Conservation (phyloP, 352 stramenopile species). For the Phytophthora vignae region DNA sequence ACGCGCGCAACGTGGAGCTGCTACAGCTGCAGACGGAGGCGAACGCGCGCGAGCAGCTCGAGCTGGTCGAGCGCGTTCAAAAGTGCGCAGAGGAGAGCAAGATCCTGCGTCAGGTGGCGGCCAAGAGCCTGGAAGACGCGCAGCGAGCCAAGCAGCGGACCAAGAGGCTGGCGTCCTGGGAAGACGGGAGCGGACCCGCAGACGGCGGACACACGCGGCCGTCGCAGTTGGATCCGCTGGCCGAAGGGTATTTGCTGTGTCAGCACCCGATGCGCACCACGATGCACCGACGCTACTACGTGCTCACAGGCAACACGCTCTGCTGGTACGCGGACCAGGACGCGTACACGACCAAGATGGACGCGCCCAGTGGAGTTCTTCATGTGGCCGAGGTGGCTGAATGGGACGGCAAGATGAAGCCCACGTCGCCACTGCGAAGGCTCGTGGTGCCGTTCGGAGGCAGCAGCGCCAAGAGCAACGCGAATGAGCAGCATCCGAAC, state of each 20-base stretch:
- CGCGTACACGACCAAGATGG: slow-evolving; percentile 55
- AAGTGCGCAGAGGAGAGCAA: slow-evolving; percentile 45
- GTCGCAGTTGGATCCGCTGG: slow-evolving; percentile 74
- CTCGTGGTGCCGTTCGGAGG: slow-evolving; percentile 35
- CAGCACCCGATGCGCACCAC: slow-evolving; percentile 66
- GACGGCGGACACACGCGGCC: slow-evolving; percentile 24
- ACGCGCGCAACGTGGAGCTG: slow-evolving; percentile 38
- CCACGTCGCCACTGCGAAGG: slow-evolving; percentile 31
- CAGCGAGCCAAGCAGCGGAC: slow-evolving; percentile 66
- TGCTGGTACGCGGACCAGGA: slow-evolving; percentile 86
- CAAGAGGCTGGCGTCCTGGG: slow-evolving; percentile 67
- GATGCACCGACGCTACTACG: slow-evolving; percentile 84
- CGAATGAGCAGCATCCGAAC: slow-evolving; percentile 55
- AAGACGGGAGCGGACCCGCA: slow-evolving; percentile 15
- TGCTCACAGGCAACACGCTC: slow-evolving; percentile 78
- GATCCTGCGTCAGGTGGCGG: slow-evolving; percentile 51
- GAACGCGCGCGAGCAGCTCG: slow-evolving; percentile 34
- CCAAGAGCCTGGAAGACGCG: slow-evolving; percentile 60
- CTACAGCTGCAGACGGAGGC: slow-evolving; percentile 30
- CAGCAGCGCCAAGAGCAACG: slow-evolving; percentile 35
- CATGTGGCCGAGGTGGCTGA: slow-evolving; percentile 69
- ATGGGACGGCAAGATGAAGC: slow-evolving; percentile 68
- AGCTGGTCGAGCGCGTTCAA: slow-evolving; percentile 40
- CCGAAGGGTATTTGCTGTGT: slow-evolving; percentile 75
- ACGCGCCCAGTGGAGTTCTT: slow-evolving; percentile 64